phyloP scores from a whole-genome alignment of 169 alveolate genomes.

The Plasmodium falciparum region DNA sequence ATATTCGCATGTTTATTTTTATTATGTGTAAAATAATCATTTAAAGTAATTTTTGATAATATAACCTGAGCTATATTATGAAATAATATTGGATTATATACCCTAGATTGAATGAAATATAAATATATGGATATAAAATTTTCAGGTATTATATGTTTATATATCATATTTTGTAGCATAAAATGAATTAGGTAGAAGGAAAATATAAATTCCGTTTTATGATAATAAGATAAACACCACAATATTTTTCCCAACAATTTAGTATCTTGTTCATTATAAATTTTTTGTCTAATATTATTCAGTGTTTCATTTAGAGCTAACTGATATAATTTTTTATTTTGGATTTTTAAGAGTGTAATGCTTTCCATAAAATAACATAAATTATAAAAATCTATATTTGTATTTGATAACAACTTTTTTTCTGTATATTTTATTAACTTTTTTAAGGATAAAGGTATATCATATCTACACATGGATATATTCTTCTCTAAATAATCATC shows the following conservation, averaged over 20 bases:
- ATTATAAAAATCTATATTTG: constrained; percentile 11
- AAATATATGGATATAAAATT: constrained; percentile 67
- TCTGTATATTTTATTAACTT: constrained; percentile 35
- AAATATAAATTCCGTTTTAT: constrained; percentile 61
- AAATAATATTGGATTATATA: constrained; percentile 46
- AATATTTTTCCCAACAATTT: constrained; percentile 61
- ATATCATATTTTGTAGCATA: constrained; percentile 27
- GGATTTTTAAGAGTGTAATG: constrained; percentile 47
- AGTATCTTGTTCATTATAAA: constrained; percentile 22
- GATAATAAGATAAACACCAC: constrained; percentile 77
- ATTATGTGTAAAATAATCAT: constrained; percentile 4
- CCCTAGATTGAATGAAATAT: constrained; percentile 70
- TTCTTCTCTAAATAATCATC: constrained; percentile 35
- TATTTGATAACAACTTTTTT: constrained; percentile 4
- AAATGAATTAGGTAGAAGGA: constrained; percentile 30
- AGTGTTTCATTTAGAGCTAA: constrained; percentile 21
- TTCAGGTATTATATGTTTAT: constrained; percentile 48
- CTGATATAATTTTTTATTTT: constrained; percentile 40
- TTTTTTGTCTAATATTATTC: neutral
- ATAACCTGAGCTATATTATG: constrained; percentile 33
- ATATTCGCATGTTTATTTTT: constrained; percentile 1
- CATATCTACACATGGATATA: constrained; percentile 33
- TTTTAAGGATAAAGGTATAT: constrained; percentile 42
- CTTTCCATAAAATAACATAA: constrained; percentile 72
- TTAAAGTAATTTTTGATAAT: constrained; percentile 22